Conservation (phyloP, 371 early-diverging fungal species). For the Mortierella sp. region DNA sequence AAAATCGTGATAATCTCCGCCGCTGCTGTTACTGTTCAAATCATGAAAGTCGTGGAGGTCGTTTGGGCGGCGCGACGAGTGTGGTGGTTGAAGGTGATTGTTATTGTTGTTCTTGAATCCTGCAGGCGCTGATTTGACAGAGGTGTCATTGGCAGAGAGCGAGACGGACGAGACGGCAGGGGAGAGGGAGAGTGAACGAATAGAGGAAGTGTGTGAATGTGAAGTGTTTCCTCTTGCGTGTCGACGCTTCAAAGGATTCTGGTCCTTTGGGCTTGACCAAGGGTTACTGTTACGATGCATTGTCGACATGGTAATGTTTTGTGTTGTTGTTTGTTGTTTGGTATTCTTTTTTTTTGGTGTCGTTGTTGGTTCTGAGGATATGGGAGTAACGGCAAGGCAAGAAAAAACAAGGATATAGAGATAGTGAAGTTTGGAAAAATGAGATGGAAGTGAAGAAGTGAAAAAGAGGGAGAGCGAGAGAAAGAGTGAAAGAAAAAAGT, state of each 20-base stretch:
- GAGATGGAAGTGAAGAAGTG: no score
- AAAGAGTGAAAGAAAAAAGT: not conserved
- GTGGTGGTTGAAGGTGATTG: not conserved
- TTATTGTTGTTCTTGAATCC: not conserved
- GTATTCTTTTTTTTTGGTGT: not conserved
- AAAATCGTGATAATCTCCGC: not conserved
- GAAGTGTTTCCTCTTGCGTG: slow-evolving; percentile 32
- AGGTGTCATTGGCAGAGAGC: not conserved
- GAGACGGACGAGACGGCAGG: slow-evolving; percentile 11
- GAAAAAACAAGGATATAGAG: not conserved
- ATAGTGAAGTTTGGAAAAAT: no score
- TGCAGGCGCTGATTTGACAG: no score
- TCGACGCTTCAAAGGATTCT: slow-evolving; percentile 36
- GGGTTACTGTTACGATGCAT: slow-evolving; percentile 9
- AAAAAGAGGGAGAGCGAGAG: no score
- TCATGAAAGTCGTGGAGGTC: not conserved
- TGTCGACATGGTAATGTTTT: slow-evolving; percentile 11
- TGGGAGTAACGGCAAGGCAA: not conserved
- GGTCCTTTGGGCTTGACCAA: slow-evolving; percentile 34
- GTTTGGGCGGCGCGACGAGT: not conserved
- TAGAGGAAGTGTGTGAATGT: slow-evolving; percentile 19
- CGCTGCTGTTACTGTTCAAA: not conserved
- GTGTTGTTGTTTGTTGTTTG: not conserved
- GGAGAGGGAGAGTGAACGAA: slow-evolving; percentile 10
- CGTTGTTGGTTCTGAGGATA: not conserved